A percentile compares a stretch with the other conserved stretches of the same genome.
Conservation (phyloP, 169 alveolate genomes). For the Cryptosporidium muris region DNA sequence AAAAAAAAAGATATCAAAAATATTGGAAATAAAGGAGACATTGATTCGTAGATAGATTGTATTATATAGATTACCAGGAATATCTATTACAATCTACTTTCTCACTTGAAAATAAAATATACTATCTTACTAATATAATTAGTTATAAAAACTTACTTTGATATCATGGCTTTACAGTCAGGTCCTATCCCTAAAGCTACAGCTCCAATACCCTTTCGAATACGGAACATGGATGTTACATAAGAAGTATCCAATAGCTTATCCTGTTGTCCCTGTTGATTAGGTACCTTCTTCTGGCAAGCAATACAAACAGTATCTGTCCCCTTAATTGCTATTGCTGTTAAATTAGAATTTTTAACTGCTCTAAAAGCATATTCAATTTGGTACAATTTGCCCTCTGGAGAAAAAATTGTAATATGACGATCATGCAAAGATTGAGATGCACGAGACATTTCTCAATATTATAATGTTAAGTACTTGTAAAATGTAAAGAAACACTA, state of each 20-base stretch:
- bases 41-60: constrained; percentile 17
- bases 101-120: neutral
- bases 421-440: constrained; percentile 89
- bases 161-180: constrained; percentile 83
- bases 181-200: constrained; percentile 83
- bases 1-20: neutral
- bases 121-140: neutral
- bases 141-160: constrained; percentile 66
- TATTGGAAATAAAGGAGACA: constrained; percentile 1
- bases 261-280: constrained; percentile 84
- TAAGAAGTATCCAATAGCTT: constrained; percentile 83
- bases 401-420: constrained; percentile 95
- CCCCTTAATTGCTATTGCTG: constrained; percentile 97
- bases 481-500: neutral
- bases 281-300: constrained; percentile 94
- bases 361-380: constrained; percentile 98
- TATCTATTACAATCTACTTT: neutral
- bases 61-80: neutral
- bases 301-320: constrained; percentile 92
- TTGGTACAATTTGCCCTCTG: constrained; percentile 97
- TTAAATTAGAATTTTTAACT: constrained; percentile 92
- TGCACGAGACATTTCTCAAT: constrained; percentile 83
- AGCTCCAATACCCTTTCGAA: constrained; percentile 83
- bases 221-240: constrained; percentile 83
- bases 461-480: neutral